These are phyloP conservation scores for Cyberlindnera mrakii DNA, from an alignment of 805 yeast species.

Conservation along the genomic window DNA sequence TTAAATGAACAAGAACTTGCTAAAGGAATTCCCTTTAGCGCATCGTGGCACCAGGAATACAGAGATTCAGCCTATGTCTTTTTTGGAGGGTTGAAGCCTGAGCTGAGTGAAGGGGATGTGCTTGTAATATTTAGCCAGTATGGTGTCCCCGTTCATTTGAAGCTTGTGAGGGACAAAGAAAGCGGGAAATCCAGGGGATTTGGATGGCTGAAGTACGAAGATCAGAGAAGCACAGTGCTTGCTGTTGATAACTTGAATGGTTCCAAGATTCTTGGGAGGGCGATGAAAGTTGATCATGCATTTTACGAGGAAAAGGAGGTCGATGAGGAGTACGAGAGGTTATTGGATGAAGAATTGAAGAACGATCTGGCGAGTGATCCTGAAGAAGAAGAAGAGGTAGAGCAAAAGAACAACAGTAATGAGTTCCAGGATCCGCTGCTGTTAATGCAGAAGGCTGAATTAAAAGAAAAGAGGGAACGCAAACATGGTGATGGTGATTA, in stretches of 20 bases:
- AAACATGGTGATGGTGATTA: not conserved
- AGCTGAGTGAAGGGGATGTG: constrained; percentile 69
- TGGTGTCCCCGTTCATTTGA: constrained; percentile 77
- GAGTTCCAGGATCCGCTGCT: constrained; percentile 23
- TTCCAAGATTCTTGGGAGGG: constrained; percentile 41
- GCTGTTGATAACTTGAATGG: constrained; percentile 92
- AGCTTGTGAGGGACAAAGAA: constrained; percentile 57
- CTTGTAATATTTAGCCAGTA: constrained; percentile 79
- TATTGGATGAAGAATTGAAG: constrained; percentile 26
- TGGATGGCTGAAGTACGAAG: constrained; percentile 79
- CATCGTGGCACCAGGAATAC: constrained; percentile 90
- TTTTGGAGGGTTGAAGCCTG: constrained; percentile 65
- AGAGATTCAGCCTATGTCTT: constrained; percentile 67
- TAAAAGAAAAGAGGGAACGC: not conserved
- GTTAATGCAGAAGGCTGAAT: constrained; percentile 10
- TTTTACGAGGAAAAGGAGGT: constrained; percentile 50
- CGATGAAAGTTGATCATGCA: constrained; percentile 65
- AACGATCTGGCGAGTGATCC: constrained; percentile 22
- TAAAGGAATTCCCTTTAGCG: constrained; percentile 47
- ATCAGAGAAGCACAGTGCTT: constrained; percentile 69
- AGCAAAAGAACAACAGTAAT: constrained; percentile 11
- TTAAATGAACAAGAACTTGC: constrained; percentile 65
- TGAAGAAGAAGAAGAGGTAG: constrained; percentile 2
- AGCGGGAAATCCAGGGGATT: constrained; percentile 68
- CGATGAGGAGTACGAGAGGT: constrained; percentile 41